Evolutionary conservation across 352 stramenopile genomes (phyloP), one percentile per base, ranked within the genome.

Genomic region (Globisporangium cylindrosporum): DNA sequence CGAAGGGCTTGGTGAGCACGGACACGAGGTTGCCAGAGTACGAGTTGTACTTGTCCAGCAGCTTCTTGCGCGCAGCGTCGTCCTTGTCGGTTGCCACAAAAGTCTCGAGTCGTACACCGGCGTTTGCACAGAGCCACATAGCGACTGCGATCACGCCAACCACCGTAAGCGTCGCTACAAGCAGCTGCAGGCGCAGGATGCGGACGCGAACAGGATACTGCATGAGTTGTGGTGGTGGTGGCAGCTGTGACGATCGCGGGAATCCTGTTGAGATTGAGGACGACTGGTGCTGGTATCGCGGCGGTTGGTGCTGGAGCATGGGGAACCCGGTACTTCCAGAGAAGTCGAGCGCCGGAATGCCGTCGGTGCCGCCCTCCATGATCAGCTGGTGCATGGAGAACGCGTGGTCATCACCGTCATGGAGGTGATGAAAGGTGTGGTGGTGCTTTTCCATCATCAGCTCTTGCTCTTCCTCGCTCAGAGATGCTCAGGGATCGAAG

Each of bases 1-100:
- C 70, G n/a, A 75, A 22, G 18, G 66, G 70, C 53, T 66, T 72
- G 46, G 54, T 64, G 27, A 69, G 60, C 2, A 70, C 18, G 27
- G 70, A 68, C 25, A 65, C 67, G 51, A 75, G 20, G 29, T 70
- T 66, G 36, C 60, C 70, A 18, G 70, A 59, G 57, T 70, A 69
- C 60, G 59, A 54, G 66, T 75, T 75, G 70, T 75, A 75, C 24
- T 59, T 41, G 51, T 75, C 64, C 10, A 77, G 67, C 38, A 77
- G 60, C 32, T 59, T 49, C 55, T 68, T 62, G 54, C 68, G 69
- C 51, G 58, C 32, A 12, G 41, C 29, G 56, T 62, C 36, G 38
- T 67, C 61, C 24, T 69, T 66, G 9, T 60, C 46, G 15, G 34
- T 34, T n/a, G 64, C 29, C 1, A 41, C 53, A 60, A 66, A 72